A percentile compares a stretch with the other conserved stretches of the same genome.
These are phyloP conservation scores for Cyanidiococcus yangmingshanensis DNA, from an alignment of 23 red algal species.

Conservation along the genomic window DNA sequence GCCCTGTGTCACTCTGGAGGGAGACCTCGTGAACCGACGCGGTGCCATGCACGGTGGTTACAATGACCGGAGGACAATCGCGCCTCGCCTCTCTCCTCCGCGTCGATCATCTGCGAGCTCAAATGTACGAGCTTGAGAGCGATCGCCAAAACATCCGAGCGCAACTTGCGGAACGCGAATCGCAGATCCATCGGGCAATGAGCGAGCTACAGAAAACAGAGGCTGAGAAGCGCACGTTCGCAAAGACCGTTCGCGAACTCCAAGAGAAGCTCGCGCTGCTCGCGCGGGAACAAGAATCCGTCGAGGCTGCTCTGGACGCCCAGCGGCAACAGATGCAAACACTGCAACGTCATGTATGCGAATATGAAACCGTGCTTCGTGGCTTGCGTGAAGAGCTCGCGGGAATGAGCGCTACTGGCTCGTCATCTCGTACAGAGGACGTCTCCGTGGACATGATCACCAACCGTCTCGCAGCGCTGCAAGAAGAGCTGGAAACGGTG, in stretches of 20 bases:
- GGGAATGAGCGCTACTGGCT: not conserved
- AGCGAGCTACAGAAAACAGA: conserved; percentile 23
- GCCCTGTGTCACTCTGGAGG: conserved; percentile 90
- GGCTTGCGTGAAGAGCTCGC: not conserved
- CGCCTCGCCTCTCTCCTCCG: conserved; percentile 54
- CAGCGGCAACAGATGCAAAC: not conserved
- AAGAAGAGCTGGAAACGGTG: conserved; percentile 22
- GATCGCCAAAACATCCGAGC: conserved; percentile 4
- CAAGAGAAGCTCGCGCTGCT: not conserved
- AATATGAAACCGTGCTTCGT: not conserved
- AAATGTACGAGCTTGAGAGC: conserved; percentile 20
- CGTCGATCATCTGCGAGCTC: conserved; percentile 22
- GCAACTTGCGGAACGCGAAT: conserved; percentile 5
- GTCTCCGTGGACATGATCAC: not conserved
- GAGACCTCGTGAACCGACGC: conserved; percentile 80
- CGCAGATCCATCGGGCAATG: conserved; percentile 7
- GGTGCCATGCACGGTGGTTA: conserved; percentile 93
- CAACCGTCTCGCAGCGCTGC: conserved; percentile 1
- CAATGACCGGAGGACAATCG: conserved; percentile 42
- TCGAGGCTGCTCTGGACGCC: not conserved
- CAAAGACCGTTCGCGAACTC: not conserved
- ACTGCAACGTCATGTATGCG: not conserved
- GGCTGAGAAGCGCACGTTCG: not conserved
- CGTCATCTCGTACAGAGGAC: not conserved
- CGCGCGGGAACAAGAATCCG: not conserved